Conservation (phyloP, 2,329 filamentous ascomycete species). For the Pseudodiploospora longispora region DNA sequence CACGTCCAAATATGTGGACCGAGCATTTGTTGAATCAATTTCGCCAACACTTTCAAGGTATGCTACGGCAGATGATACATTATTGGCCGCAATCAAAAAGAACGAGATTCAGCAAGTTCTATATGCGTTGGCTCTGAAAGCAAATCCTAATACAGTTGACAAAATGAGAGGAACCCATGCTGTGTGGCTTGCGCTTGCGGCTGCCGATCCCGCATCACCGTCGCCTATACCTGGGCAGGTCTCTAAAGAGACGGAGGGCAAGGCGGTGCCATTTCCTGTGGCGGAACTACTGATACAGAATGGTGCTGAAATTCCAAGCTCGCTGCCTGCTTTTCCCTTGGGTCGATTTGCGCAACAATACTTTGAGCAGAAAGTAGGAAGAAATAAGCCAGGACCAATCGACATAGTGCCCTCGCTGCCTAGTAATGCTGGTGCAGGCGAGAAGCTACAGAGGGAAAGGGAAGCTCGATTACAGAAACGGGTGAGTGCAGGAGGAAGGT, state of each 20-base stretch:
- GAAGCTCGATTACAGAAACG: constrained; percentile 69
- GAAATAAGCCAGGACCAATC: constrained; percentile 34
- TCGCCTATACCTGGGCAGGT: constrained; percentile 38
- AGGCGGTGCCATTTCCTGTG: constrained; percentile 67
- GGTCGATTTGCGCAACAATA: constrained; percentile 75
- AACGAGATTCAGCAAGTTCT: constrained; percentile 93
- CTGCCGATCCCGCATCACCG: constrained; percentile 82
- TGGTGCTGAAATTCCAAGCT: constrained; percentile 74
- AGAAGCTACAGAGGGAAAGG: constrained; percentile 52
- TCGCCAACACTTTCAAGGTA: constrained; percentile 69
- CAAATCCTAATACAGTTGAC: constrained; percentile 80
- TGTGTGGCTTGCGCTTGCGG: constrained; percentile 83
- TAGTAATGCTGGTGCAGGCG: constrained; percentile 30
- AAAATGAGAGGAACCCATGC: constrained; percentile 81
- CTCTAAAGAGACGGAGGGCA: constrained; percentile 37
- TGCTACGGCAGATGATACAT: constrained; percentile 72
- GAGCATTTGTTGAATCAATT: constrained; percentile 70
- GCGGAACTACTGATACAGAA: constrained; percentile 92
- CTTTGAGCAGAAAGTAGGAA: constrained; percentile 65
- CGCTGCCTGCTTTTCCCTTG: constrained; percentile 74
- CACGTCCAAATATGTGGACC: constrained; percentile 86
- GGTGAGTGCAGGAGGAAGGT: constrained; percentile 66
- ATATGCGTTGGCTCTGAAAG: constrained; percentile 77
- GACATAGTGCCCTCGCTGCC: constrained; percentile 59
- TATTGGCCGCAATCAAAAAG: constrained; percentile 88